These are phyloP conservation scores for Hibiscus mutabilis DNA, from an alignment of 345 rosid species.

Conservation along the genomic window DNA sequence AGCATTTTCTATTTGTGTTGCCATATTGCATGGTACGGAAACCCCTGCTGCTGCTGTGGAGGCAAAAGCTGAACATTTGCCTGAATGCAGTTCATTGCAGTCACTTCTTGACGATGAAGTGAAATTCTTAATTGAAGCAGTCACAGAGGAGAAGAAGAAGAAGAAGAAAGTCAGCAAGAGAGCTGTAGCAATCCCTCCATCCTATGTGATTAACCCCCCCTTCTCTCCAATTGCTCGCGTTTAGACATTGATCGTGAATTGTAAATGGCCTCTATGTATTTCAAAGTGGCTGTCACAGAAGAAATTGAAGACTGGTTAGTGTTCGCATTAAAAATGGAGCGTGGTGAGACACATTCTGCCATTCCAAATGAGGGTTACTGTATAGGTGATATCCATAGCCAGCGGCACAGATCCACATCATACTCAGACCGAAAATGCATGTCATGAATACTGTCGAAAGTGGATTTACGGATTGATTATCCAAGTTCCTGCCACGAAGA, in stretches of 20 bases:
- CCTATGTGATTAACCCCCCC: constrained; percentile 71
- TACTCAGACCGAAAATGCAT: background rate
- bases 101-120: constrained; percentile 62
- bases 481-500: background rate
- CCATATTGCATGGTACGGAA: constrained; percentile 53
- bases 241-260: constrained; percentile 8
- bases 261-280: background rate
- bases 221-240: constrained; percentile 91
- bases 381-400: background rate
- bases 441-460: background rate
- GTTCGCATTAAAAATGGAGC: background rate
- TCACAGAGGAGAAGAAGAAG: constrained; percentile 41
- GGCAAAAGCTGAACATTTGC: constrained; percentile 27
- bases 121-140: constrained; percentile 53
- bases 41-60: constrained; percentile 23
- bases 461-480: background rate
- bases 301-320: background rate
- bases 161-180: constrained; percentile 32
- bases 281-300: background rate
- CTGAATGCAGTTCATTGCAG: constrained; percentile 49
- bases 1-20: constrained; percentile 83
- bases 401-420: background rate
- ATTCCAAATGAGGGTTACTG: background rate
- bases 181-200: constrained; percentile 35
- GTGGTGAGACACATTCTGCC: background rate